phyloP scores from a whole-genome alignment of 352 stramenopile species.

The Phytophthora tubulina region DNA sequence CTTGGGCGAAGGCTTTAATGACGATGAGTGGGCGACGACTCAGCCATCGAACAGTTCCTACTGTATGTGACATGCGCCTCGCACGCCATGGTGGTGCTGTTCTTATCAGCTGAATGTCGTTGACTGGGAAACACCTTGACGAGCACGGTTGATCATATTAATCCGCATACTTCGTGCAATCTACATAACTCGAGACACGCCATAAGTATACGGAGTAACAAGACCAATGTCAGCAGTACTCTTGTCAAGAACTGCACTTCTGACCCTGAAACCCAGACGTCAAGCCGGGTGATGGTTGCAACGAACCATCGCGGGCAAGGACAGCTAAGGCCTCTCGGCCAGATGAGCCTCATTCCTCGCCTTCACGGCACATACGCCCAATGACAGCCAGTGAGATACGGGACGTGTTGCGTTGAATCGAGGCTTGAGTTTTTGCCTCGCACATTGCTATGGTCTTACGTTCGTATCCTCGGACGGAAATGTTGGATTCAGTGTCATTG shows the following conservation, averaged over 20 bases:
- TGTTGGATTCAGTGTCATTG: neutral
- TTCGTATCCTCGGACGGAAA: neutral
- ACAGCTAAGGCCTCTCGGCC: neutral
- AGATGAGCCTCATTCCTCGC: conserved; percentile 9
- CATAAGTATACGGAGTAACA: neutral
- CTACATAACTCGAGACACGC: neutral
- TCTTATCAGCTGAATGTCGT: conserved; percentile 4
- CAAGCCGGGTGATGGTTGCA: neutral
- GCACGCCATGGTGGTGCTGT: conserved; percentile 13
- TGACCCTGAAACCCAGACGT: neutral
- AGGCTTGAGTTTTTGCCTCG: neutral
- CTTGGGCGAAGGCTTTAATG: neutral
- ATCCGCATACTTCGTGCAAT: no score
- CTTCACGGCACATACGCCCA: neutral
- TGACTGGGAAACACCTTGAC: neutral
- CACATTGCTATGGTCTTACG: neutral
- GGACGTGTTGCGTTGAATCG: conserved; percentile 1
- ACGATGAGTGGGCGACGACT: conserved; percentile 1
- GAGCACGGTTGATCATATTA: no score
- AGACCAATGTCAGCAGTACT: neutral
- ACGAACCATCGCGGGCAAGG: conserved; percentile 10
- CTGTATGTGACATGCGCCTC: conserved; percentile 31
- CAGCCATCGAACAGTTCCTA: neutral
- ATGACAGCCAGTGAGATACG: neutral
- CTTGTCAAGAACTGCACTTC: neutral